These are phyloP conservation scores for Botrytis galanthina DNA, from an alignment of 2,329 filamentous ascomycete species.

Conservation along the genomic window DNA sequence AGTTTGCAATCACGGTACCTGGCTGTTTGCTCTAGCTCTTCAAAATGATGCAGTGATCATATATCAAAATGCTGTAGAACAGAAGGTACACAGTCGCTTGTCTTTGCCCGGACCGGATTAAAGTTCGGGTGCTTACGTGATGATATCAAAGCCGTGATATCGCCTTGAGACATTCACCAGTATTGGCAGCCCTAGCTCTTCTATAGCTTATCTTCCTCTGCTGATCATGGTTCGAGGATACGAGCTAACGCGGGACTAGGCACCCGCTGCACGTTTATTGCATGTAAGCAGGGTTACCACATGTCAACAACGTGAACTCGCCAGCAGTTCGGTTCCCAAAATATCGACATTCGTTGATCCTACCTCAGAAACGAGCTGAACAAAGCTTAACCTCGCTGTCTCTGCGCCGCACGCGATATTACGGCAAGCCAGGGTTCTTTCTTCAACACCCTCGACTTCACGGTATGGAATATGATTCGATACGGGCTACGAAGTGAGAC, in stretches of 20 bases:
- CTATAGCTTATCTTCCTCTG: background rate
- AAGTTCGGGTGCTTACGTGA: background rate
- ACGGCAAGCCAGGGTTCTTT: background rate
- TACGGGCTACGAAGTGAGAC: conserved; percentile 3
- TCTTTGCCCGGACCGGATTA: background rate
- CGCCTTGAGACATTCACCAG: background rate
- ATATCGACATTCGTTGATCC: background rate
- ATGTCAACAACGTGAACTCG: background rate
- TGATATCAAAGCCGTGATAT: background rate
- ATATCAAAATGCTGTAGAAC: background rate
- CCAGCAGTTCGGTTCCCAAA: conserved; percentile 2
- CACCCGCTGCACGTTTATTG: background rate
- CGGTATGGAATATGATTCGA: background rate
- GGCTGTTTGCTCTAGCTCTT: background rate
- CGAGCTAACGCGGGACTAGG: background rate
- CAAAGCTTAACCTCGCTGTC: conserved; percentile 1
- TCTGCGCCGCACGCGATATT: background rate
- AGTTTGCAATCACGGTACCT: background rate
- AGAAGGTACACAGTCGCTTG: too few species aligned
- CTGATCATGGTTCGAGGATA: background rate
- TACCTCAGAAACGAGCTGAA: background rate
- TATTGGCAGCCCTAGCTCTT: background rate
- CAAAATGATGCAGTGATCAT: background rate
- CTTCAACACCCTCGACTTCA: conserved; percentile 1
- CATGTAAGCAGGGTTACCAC: conserved; percentile 8